These are phyloP conservation scores for Fraxinus baroniana DNA, from an alignment of 305 asterid species.

Conservation along the genomic window DNA sequence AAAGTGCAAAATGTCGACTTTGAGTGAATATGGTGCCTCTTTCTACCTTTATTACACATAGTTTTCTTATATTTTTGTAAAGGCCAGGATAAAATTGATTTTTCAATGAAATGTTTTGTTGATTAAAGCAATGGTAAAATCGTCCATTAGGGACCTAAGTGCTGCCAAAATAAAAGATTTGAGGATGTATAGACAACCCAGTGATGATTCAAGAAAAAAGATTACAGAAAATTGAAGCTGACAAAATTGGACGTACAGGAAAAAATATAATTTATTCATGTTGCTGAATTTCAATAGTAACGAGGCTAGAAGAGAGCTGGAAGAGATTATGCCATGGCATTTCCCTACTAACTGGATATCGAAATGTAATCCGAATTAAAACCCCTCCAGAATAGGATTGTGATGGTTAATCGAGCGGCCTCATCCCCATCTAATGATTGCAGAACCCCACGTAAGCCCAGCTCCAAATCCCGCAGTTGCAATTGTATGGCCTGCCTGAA, in stretches of 20 bases:
- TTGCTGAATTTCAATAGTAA: background rate
- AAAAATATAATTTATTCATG: background rate
- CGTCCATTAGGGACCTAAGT: background rate
- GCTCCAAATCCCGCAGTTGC: slow-evolving; percentile 99
- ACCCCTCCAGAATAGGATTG: background rate
- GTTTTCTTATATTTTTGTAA: background rate
- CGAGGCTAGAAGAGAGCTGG: background rate
- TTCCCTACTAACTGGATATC: background rate
- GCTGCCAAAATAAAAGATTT: background rate
- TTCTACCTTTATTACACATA: background rate
- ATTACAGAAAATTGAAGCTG: background rate
- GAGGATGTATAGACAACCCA: background rate
- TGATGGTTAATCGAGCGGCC: slow-evolving; percentile 8
- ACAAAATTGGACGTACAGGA: background rate
- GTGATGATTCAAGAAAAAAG: background rate
- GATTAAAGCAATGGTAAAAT: background rate
- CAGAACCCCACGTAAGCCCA: slow-evolving; percentile 97
- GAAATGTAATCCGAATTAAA: background rate
- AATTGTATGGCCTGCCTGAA: slow-evolving; percentile 67
- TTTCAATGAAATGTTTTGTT: background rate
- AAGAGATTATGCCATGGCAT: background rate
- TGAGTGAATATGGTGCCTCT: background rate
- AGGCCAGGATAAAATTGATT: background rate
- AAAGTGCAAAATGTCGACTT: no score
- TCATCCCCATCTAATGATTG: slow-evolving; percentile 80